These are phyloP conservation scores for Platanthera zijinensis DNA, from an alignment of 106 monocot genomes.

Conservation along the genomic window DNA sequence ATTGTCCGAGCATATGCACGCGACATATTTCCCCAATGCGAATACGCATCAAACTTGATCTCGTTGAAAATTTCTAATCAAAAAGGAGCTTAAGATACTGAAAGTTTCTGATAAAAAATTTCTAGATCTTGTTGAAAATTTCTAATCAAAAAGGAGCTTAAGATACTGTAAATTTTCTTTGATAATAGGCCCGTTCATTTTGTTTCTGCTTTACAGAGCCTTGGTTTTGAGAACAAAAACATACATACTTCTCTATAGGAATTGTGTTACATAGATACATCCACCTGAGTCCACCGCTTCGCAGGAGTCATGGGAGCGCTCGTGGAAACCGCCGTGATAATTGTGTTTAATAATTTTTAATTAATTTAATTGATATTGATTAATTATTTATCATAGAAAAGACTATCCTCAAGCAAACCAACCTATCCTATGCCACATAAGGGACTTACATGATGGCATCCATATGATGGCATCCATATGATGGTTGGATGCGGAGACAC, in stretches of 20 bases:
- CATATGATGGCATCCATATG: no score
- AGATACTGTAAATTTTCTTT: background rate
- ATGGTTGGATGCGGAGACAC: no score
- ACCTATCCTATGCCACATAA: no score
- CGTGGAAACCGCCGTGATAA: background rate
- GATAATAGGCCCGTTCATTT: background rate
- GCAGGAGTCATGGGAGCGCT: background rate
- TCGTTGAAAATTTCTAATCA: background rate
- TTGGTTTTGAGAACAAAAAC: background rate
- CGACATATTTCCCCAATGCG: no score
- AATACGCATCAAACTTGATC: background rate
- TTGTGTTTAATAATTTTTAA: no score
- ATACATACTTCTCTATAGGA: background rate
- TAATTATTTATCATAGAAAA: no score
- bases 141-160: background rate
- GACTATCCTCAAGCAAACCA: no score
- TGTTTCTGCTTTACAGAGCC: background rate
- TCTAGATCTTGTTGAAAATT: background rate
- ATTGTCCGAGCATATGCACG: no score
- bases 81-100: background rate
- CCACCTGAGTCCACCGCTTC: no score
- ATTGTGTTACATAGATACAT: background rate
- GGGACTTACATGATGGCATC: no score
- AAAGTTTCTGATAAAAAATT: background rate
- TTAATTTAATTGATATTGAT: no score